These are phyloP conservation scores for Schizopora paradoxa DNA, from an alignment of 1,284 basidiomycete genomes.

Conservation along the genomic window DNA sequence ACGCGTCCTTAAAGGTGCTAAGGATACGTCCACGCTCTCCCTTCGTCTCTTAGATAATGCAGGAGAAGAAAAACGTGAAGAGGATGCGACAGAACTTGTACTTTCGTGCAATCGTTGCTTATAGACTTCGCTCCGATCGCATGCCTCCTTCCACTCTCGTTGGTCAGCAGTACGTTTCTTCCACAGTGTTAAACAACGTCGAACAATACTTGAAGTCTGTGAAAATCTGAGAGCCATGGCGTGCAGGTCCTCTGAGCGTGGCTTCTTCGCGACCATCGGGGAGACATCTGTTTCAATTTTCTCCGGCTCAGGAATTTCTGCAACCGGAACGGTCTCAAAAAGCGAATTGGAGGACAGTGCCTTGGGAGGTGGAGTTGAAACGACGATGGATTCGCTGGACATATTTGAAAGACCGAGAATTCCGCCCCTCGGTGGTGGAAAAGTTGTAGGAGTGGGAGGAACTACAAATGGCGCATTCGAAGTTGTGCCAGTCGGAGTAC, in stretches of 20 bases:
- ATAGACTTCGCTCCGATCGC: constrained; percentile 52
- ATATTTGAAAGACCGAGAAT: no score
- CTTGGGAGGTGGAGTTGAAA: no score
- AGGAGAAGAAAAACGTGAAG: not conserved
- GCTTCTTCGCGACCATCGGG: not conserved
- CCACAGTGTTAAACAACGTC: constrained; percentile 40
- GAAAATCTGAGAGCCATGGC: constrained; percentile 35
- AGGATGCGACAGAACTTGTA: constrained; percentile 17
- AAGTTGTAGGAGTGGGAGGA: constrained; percentile 9
- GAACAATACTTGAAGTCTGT: constrained; percentile 28
- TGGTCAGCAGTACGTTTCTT: constrained; percentile 37
- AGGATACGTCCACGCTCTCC: constrained; percentile 17
- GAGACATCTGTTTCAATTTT: no score
- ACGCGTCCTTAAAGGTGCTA: constrained; percentile 27
- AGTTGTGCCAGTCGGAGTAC: constrained; percentile 12
- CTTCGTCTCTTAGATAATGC: constrained; percentile 23
- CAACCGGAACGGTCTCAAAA: no score
- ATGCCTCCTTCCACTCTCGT: constrained; percentile 53
- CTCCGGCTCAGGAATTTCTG: no score
- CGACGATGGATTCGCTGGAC: no score
- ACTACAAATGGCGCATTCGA: constrained; percentile 11
- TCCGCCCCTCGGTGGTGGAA: no score
- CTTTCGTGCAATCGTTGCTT: constrained; percentile 39
- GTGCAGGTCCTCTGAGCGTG: not conserved
- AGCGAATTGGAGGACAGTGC: no score